Conservation (phyloP, 345 rosid genomes). For the Pelargonium nanum region DNA sequence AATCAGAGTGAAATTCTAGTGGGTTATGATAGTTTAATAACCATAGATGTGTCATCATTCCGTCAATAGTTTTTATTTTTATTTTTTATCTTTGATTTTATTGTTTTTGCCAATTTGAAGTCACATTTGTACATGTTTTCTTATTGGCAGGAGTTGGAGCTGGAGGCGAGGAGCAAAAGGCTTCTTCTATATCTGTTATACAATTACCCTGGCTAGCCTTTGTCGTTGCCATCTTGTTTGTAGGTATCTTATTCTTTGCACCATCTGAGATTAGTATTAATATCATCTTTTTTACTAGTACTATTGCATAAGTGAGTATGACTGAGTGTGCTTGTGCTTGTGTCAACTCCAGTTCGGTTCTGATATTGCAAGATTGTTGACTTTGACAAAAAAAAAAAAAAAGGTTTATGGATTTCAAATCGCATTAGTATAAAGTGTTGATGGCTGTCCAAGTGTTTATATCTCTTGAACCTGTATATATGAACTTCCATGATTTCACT, state of each 20-base stretch:
- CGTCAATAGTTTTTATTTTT: no score
- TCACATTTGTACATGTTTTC: not conserved
- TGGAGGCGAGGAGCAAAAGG: conserved; percentile 85
- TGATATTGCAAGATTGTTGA: not conserved
- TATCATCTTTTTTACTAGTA: not conserved
- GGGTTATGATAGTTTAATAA: not conserved
- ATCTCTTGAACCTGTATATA: not conserved
- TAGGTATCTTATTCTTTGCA: conserved; percentile 73
- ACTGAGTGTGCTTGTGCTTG: not conserved
- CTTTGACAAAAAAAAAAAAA: no score
- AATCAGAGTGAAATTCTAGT: not conserved
- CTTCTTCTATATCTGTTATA: conserved; percentile 57
- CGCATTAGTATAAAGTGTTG: not conserved
- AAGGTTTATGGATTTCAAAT: not conserved
- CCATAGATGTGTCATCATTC: not conserved
- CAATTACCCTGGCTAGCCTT: conserved; percentile 79
- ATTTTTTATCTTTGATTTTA: not conserved
- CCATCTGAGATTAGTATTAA: conserved; percentile 8
- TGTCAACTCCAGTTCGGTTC: not conserved
- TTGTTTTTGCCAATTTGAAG: not conserved
- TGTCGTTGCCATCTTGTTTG: conserved; percentile 75
- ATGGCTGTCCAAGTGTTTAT: not conserved
- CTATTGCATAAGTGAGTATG: not conserved
- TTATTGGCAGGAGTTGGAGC: conserved; percentile 83
- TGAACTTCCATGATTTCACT: not conserved